Base-by-base conservation (phyloP, 345 rosid species). In the Xanthoceras sorbifolium region DNA sequence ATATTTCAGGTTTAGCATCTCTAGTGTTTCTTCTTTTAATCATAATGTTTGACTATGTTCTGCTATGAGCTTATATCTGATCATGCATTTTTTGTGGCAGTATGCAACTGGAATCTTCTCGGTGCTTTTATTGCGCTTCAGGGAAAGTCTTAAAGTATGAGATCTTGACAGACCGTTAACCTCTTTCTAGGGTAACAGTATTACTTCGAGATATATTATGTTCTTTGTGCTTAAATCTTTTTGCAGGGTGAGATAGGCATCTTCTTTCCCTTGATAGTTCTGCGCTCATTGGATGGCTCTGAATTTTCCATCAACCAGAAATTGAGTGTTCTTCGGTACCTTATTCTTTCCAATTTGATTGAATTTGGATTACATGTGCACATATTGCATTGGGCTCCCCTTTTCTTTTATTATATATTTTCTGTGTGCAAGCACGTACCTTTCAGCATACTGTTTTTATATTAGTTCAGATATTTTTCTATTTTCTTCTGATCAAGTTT, bases 81-180 rank as follows among this genome's bases (percentile, higher is more conserved):
- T 72, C 70, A 34, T 80, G 44, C 54, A 59, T 80, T 71, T 68
- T 77, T 72, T 87, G 63, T 90, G 84, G 82, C 98, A 96, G 99
- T 91, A 93, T 85, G 98, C 97, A 78, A 86, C 97, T 85, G 97
- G 98, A 83, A 91, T 96, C 79, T 96, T 93, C 89, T 89, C 90
- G 8, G 94, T 96, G 79, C 98, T 93, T 86, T 79, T 96, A 81
- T 82, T 88, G 85, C 93, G 94, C 63, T 92, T 93, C 84, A 83
- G 98, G 81, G 99, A 93, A 83, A 93, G 99, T 87, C 97, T 96
- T 57, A 93, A 96, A 86, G 99, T 96, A 90, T 78, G 94, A 67
- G 31, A 73, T 79, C 57, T 80, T 76, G 59, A 64, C 71, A 52
- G 72, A 71, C 87, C 60, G 28, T 32, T 74, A 54, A 42, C 69